These are phyloP conservation scores for Escovopsis sp. DNA, from an alignment of 2,329 filamentous ascomycete species.

Conservation along the genomic window DNA sequence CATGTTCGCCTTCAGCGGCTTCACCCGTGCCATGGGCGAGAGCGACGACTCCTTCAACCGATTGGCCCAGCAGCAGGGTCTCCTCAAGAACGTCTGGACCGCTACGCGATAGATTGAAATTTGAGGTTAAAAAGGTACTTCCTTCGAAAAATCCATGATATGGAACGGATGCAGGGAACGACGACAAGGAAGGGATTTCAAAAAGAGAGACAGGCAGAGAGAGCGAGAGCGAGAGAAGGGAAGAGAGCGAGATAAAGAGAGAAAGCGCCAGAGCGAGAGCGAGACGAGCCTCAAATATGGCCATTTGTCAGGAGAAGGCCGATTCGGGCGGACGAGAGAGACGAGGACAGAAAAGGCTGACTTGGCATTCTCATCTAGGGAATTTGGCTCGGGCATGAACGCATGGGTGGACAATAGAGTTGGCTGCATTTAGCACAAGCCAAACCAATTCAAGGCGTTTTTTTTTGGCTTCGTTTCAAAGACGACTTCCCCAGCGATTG, in stretches of 20 bases:
- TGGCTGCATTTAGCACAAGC: constrained; percentile 26
- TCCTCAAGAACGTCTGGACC: constrained; percentile 95
- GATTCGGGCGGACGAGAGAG: too few relatives aligned
- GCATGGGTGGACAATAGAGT: constrained; percentile 26
- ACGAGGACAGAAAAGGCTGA: too few relatives aligned
- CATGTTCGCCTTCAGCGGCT: constrained; percentile 92
- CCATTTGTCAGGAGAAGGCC: constrained; percentile 6
- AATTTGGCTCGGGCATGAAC: constrained; percentile 22
- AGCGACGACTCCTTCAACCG: constrained; percentile 93
- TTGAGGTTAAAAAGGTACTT: constrained; percentile 7
- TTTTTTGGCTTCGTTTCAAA: constrained; percentile 26
- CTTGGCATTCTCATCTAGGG: constrained; percentile 7
- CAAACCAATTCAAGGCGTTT: constrained; percentile 30
- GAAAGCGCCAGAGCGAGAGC: too few relatives aligned
- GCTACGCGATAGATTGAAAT: constrained; percentile 40
- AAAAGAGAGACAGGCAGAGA: background rate
- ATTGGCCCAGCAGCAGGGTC: constrained; percentile 86
- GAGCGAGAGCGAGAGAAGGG: background rate
- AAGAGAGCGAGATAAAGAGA: too few relatives aligned
- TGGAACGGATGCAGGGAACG: too few relatives aligned
- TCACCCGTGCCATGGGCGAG: constrained; percentile 96
- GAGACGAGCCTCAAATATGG: too few relatives aligned
- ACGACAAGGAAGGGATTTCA: background rate
- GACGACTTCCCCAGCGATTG: constrained; percentile 13
- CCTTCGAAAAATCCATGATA: background rate